phyloP scores from a whole-genome alignment of 306 rosid species.

The Malus fusca region DNA sequence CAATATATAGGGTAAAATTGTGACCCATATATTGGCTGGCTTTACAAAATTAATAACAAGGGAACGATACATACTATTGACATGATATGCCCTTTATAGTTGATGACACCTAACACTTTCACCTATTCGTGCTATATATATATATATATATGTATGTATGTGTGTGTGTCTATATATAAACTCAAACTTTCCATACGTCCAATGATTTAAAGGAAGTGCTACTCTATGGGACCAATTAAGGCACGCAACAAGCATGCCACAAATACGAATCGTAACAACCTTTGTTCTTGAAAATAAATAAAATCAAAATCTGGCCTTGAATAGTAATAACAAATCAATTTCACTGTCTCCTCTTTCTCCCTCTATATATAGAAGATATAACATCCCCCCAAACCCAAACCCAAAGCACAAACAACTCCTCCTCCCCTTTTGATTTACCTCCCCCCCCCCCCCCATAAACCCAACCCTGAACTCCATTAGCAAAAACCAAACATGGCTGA shows the following conservation, averaged over 20 bases:
- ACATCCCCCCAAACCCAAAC: too few species aligned
- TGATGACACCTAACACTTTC: background rate
- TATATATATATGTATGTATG: fast-evolving
- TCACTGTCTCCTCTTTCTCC: background rate
- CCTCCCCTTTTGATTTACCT: background rate
- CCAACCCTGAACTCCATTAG: background rate
- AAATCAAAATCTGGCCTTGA: background rate
- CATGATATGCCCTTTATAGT: background rate
- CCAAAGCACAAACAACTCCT: background rate
- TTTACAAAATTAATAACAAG: too few species aligned
- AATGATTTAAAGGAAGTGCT: background rate
- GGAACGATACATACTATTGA: background rate
- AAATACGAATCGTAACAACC: background rate
- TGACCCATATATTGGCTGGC: too few species aligned
- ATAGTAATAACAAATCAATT: background rate
- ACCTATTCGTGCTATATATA: background rate
- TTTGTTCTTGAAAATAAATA: too few species aligned
- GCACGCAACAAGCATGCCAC: background rate
- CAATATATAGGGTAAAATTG: background rate
- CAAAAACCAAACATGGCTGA: slow-evolving; percentile 33
- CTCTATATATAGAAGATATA: background rate
- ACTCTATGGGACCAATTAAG: background rate
- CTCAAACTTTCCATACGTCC: background rate
- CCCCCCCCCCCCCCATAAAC: background rate
- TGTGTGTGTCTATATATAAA: too few species aligned